Base-by-base conservation (phyloP, 805 yeast species). In the Ogataea trehaloabstinens region DNA sequence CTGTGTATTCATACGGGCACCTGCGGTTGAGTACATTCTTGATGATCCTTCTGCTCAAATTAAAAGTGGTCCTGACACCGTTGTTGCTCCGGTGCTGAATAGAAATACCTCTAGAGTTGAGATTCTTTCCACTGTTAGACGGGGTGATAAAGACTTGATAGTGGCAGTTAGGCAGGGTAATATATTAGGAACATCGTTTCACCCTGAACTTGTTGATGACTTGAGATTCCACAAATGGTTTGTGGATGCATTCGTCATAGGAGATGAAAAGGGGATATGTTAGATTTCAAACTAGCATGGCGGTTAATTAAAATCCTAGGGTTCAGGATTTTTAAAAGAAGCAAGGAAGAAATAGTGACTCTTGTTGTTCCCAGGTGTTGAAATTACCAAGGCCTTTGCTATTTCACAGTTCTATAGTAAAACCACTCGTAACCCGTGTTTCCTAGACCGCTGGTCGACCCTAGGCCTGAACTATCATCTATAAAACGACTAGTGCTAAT, bases 141-240 rank as follows among this genome's bases (percentile, higher is more conserved):
- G 44, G 19, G 63, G 56, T 2, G 52, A 38, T 10, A 44, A 55
- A 21, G 63, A 65, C 1, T 58, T 75, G 27, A 71, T 85, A 24
- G 91, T 85, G 3, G 93, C 90, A 0, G 88, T 84, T 5, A 68
- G 76, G 51, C 89, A 85, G 55, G 85, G 82, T 0, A 70, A 70
- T 27, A 65, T 76, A 24, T 58, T 85, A 35, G 91, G 88, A 2
- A 85, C 90, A 1, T 79, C 88, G 2, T 85, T 85, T 59, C 95
- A 85, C 56, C 95, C 95, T 0, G 95, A 85, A 58, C 67, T 85
- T 25, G 53, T 50, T 16, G 61, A 56, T 11, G 87, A 82, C 46
- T 51, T 56, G 30, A 61, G 83, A 22, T 75, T 85, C 53, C 95
- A 85, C 56, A 70, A 74, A 50, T 85, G 87, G 85, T 85, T 81